A percentile compares a stretch with the other conserved stretches of the same genome.
phyloP scores from a whole-genome alignment of 305 asterid species.

The Solanum aculeatissimum region DNA sequence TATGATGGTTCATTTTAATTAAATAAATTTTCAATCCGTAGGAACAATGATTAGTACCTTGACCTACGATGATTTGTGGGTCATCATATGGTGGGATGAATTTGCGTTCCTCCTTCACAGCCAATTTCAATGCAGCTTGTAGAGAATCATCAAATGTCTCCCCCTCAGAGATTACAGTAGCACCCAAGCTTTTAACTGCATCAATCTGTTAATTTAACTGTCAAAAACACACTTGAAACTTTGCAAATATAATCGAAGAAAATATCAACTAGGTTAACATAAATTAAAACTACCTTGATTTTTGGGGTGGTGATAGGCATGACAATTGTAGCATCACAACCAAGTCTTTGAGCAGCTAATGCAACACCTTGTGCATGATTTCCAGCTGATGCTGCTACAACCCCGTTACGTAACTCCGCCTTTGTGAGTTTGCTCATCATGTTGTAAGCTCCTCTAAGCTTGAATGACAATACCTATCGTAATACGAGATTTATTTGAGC shows the following conservation, averaged over 20 bases:
- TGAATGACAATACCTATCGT: slow-evolving; percentile 56
- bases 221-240: no score
- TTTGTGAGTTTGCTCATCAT: slow-evolving; percentile 78
- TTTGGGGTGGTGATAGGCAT: slow-evolving; percentile 82
- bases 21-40: no score
- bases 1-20: no score
- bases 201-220: no score
- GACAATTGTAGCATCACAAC: slow-evolving; percentile 58
- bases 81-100: background rate
- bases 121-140: rapidly evolving
- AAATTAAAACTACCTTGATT: slow-evolving; percentile 39
- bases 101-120: rapidly evolving
- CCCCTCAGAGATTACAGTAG: no score
- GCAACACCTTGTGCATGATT: slow-evolving; percentile 92
- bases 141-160: background rate
- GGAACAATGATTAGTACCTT: background rate
- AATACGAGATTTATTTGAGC: background rate
- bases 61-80: background rate
- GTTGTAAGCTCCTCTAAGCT: slow-evolving; percentile 88
- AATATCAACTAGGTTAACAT: background rate
- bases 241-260: no score
- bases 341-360: slow-evolving; percentile 46
- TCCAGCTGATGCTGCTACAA: slow-evolving; percentile 84
- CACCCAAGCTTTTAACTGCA: background rate
- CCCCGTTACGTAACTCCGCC: slow-evolving; percentile 52